A percentile compares a stretch with the other conserved stretches of the same genome.
Conservation (phyloP, 192 early-diverging fungal genomes). For the Lobosporangium transversale region DNA sequence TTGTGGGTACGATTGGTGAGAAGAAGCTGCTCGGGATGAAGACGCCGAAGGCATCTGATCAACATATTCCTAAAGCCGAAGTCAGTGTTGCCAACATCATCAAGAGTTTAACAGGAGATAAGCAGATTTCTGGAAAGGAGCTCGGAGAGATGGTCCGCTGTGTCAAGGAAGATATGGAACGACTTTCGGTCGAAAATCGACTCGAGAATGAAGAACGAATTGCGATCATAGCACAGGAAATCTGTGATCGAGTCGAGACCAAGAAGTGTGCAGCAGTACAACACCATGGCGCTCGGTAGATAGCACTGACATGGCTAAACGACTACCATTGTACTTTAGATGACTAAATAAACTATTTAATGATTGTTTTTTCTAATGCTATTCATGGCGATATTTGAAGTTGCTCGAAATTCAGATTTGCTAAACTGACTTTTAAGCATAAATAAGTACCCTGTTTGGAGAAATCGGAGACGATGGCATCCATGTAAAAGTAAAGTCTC, state of each 20-base stretch:
- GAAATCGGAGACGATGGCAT: too few relatives aligned
- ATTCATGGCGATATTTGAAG: too few relatives aligned
- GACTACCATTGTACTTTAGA: too few relatives aligned
- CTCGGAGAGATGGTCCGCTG: conserved; percentile 14
- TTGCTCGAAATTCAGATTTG: too few relatives aligned
- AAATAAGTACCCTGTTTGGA: too few relatives aligned
- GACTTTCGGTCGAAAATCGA: conserved; percentile 24
- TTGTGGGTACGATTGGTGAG: conserved; percentile 39
- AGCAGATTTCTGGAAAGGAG: conserved; percentile 10
- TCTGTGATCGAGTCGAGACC: conserved; percentile 20
- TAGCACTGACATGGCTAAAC: too few relatives aligned
- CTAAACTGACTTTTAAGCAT: too few relatives aligned
- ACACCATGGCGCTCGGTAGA: too few relatives aligned
- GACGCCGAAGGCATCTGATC: not conserved
- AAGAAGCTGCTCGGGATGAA: conserved; percentile 37
- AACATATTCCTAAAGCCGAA: conserved; percentile 4
- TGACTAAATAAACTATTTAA: too few relatives aligned
- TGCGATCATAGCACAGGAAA: conserved; percentile 32
- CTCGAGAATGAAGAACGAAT: conserved; percentile 26
- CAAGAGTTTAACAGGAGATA: conserved; percentile 13
- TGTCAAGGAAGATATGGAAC: conserved; percentile 43
- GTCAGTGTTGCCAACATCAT: conserved; percentile 31
- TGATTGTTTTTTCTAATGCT: too few relatives aligned
- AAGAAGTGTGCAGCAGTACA: too few relatives aligned
- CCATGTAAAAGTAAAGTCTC: too few relatives aligned